Base-by-base conservation (phyloP, 2,329 filamentous ascomycete genomes). In the Arthrocladium fulminans region DNA sequence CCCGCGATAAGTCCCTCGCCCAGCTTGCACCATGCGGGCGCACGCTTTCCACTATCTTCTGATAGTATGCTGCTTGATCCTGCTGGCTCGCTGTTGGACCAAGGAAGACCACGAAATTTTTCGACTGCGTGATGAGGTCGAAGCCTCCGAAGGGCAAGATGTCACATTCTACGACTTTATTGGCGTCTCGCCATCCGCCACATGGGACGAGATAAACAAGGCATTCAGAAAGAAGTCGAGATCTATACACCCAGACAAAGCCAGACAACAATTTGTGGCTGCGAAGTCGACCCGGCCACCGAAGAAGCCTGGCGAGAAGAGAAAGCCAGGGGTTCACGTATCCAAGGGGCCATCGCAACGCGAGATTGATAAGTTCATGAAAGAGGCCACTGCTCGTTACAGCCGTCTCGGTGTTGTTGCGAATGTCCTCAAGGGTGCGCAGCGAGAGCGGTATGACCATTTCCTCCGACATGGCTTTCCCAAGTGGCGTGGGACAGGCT, bases 61-160 rank as follows among this genome's bases (percentile, higher is more conserved):
- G 66, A 75, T 90, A 51, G 68, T 86, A 66, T 79, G 80, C 70
- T 69, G 84, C 58, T 68, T 88, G 56, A 77, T 77, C 51, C 75
- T 80, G 32, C 67, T 89, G 53, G 78, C 78, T 51, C 77, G 81
- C 43, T 86, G 86, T 40, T 95, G 88, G 87, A 81, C 80, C 49
- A 92, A 92, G 68, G 87, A 94, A 76, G 92, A 98, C 70, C 88
- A 94, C 64, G 92, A 98, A 71, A 97, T 98, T 72, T 98, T 98
- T 73, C 86, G 88, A 60, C 76, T 98, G 54, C 84, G 84, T 62
- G 88, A 96, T 70, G 92, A 97, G 65, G 79, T 98, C 48, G 72
- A 78, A 52, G 70, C 79, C 38, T 73, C 81, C 56, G 86, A 96
- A 66, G 88, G 92, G 50, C 61, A 74, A 45, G 83, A 86, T 54